Base-by-base conservation (phyloP, 2,329 filamentous ascomycete genomes). In the Diaporthe sp. region DNA sequence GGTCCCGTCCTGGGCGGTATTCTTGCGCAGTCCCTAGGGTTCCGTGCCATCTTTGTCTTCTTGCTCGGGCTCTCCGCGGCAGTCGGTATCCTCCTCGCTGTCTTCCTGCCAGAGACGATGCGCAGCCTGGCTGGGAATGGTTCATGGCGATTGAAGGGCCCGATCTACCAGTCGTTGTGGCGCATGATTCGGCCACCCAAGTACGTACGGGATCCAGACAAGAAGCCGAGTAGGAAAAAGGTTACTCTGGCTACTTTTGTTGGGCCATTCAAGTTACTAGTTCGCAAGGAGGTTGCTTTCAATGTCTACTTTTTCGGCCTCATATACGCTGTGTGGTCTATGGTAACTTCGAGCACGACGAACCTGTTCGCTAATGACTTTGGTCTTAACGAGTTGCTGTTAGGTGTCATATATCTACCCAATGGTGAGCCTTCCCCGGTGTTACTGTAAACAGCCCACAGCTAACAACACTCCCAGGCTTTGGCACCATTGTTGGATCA, bases 281-380 rank as follows among this genome's bases (percentile, higher is more conserved):
- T 79, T 10, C 85, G 88, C 73, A 87, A 87, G 76, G 87, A 88
- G 70, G 84, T 88, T 19, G 81, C 87, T 58, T 79, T 84, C 61
- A 84, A 83, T 5, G 78, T 88, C 0, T 79, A 86, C 68, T 89
- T 84, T 67, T 85, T 86, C 55, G 83, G 82, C 15, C 81, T 86
- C 7, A 82, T 86, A 1, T 89, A 88, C 77, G 83, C 86, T 0
- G 82, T 87, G 19, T 88, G 86, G 85, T 87, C 83, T n/a, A 88
- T 88, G 86, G 84, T 88, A 4, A 86, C 84, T 9, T 83, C 85
- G 2, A 85, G 81, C 19, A 87, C 86, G 2, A 84, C 85, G 77
- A 78, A 81, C 2, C 70, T 86, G 0, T 67, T 85, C 12, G 83
- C 87, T 73, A 81, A 83, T 55, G 73, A 79, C 1, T 81, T 81